Conservation (phyloP, 352 stramenopile species). For the Aphanomyces astaci region DNA sequence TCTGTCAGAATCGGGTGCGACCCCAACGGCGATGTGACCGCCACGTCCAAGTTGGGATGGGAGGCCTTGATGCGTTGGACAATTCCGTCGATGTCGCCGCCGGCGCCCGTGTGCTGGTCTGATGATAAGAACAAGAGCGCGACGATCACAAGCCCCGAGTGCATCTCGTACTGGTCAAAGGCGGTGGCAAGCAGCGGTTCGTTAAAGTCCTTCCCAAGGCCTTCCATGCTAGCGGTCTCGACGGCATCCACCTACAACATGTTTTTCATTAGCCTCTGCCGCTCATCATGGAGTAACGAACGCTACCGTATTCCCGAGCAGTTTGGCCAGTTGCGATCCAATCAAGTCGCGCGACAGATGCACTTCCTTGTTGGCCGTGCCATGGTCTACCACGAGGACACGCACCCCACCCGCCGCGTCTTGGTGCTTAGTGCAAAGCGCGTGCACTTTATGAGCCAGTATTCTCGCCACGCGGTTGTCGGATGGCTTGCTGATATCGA, state of each 20-base stretch:
- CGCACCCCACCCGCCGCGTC: conserved; percentile 26
- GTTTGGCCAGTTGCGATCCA: conserved; percentile 36
- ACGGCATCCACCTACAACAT: conserved; percentile 35
- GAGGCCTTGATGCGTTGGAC: conserved; percentile 35
- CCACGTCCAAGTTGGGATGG: conserved; percentile 44
- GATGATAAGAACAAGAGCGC: conserved; percentile 73
- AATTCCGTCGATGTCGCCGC: conserved; percentile 75
- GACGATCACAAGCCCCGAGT: conserved; percentile 50
- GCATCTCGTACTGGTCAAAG: conserved; percentile 54
- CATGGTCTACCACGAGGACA: conserved; percentile 71
- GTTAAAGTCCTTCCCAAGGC: conserved; percentile 73
- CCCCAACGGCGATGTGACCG: conserved; percentile 53
- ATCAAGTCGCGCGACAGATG: conserved; percentile 59
- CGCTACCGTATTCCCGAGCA: conserved; percentile 30
- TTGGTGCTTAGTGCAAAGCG: conserved; percentile 32
- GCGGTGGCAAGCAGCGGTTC: conserved; percentile 63
- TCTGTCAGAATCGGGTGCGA: conserved; percentile 55
- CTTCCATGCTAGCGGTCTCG: conserved; percentile 65
- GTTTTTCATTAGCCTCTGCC: background rate
- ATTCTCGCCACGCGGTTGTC: conserved; percentile 62
- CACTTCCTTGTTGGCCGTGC: conserved; percentile 59
- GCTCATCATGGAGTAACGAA: background rate
- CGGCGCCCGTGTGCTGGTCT: conserved; percentile 57
- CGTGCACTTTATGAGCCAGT: conserved; percentile 40
- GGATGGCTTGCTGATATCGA: conserved; percentile 37